Conservation (phyloP, 2,329 filamentous ascomycete species). For the Xylaria multiplex region DNA sequence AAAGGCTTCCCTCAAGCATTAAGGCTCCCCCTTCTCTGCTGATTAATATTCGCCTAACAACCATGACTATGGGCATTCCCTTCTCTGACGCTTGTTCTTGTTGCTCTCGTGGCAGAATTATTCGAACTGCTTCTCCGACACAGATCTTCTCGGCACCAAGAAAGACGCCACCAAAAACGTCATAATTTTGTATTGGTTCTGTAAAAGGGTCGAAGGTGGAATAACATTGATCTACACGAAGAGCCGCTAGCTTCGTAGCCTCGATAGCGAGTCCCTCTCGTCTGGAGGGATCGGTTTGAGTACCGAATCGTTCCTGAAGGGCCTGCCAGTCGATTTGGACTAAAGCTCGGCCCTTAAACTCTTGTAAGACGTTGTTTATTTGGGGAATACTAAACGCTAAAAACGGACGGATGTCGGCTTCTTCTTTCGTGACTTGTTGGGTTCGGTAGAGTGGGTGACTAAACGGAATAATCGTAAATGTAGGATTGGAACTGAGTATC, state of each 20-base stretch:
- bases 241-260: conserved; percentile 62
- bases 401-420: conserved; percentile 60
- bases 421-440: conserved; percentile 52
- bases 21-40: conserved; percentile 33
- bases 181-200: conserved; percentile 46
- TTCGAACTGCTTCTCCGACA: conserved; percentile 60
- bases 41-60: conserved; percentile 24
- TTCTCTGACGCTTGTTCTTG: conserved; percentile 26
- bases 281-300: conserved; percentile 51
- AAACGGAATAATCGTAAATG: conserved; percentile 53
- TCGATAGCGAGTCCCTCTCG: conserved; percentile 58
- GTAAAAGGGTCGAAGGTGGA: conserved; percentile 58
- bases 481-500: conserved; percentile 45
- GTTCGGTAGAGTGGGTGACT: conserved; percentile 53
- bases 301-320: conserved; percentile 46
- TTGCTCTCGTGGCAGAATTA: conserved; percentile 42
- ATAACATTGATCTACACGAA: conserved; percentile 60
- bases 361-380: conserved; percentile 49
- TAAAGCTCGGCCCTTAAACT: conserved; percentile 54
- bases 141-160: conserved; percentile 62
- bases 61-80: conserved; percentile 36
- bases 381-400: conserved; percentile 62
- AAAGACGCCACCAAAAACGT: conserved; percentile 59
- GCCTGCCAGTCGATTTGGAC: conserved; percentile 57
- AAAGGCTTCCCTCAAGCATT: conserved; percentile 46